Conservation (phyloP, 352 stramenopile genomes). For the Blastocystis sp. region DNA sequence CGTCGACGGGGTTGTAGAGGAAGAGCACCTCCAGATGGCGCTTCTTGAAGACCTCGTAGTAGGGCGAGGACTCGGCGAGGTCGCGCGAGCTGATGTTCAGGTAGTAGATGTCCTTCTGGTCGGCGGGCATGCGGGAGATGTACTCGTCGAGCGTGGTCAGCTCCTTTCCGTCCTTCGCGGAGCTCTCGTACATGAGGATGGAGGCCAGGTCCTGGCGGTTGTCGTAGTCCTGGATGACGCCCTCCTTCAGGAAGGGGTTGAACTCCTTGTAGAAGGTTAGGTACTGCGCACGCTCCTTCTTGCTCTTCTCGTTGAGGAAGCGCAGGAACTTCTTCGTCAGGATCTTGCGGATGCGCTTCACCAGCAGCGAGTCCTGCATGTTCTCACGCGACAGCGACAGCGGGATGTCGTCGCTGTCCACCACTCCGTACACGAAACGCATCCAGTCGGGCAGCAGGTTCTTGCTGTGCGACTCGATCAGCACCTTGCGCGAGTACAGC, state of each 20-base stretch:
- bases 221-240: conserved; percentile 62
- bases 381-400: conserved; percentile 94
- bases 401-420: conserved; percentile 96
- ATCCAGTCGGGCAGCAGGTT: conserved; percentile 96
- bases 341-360: conserved; percentile 87
- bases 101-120: conserved; percentile 99
- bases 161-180: conserved; percentile 76
- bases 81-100: conserved; percentile 83
- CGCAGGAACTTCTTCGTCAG: conserved; percentile 79
- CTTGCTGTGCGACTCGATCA: conserved; percentile 91
- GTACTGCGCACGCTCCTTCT: conserved; percentile 84
- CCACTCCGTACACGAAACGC: conserved; percentile 77
- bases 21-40: conserved; percentile 85
- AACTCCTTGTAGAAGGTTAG: conserved; percentile 92
- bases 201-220: conserved; percentile 80
- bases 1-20: conserved; percentile 93
- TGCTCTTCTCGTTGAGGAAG: conserved; percentile 69
- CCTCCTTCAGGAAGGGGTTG: conserved; percentile 65
- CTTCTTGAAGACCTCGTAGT: conserved; percentile 93
- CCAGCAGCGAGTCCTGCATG: conserved; percentile 89
- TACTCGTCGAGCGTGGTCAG: conserved; percentile 95
- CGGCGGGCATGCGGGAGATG: conserved; percentile 79
- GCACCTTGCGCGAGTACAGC: conserved; percentile 94
- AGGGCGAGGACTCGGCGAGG: conserved; percentile 86
- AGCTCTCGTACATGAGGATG: conserved; percentile 93